Evolutionary conservation across 495 filamentous ascomycete genomes (phyloP).

Genomic region (Talaromyces thailandensis): DNA sequence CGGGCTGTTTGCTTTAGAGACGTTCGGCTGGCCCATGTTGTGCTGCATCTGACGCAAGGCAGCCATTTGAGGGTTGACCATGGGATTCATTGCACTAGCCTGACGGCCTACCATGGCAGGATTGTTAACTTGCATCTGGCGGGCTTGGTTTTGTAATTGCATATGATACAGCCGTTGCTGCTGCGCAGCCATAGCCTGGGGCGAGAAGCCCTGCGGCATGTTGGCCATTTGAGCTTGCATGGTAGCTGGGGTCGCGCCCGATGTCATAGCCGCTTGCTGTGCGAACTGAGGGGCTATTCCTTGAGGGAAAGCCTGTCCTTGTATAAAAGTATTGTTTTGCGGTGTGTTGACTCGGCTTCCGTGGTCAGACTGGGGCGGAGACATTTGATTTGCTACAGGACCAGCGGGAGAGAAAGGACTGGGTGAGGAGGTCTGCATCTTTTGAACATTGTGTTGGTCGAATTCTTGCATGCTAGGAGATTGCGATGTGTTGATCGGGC

Average conservation of each 20-base stretch:
- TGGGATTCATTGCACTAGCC: slow-evolving; percentile 30
- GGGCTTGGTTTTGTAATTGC: slow-evolving; percentile 51
- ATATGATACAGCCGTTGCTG: slow-evolving; percentile 45
- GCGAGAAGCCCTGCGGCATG: slow-evolving; percentile 40
- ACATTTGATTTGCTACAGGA: slow-evolving; percentile 67
- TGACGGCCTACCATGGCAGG: slow-evolving; percentile 33
- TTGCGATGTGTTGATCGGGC: slow-evolving; percentile 72
- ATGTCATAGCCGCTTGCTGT: slow-evolving; percentile 28
- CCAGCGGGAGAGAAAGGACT: slow-evolving; percentile 80
- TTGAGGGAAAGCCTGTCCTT: slow-evolving; percentile 46
- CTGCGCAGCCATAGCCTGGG: slow-evolving; percentile 39
- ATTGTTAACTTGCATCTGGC: slow-evolving; percentile 56
- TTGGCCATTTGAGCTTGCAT: slow-evolving; percentile 33
- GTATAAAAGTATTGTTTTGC: slow-evolving; percentile 59
- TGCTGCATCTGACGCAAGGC: slow-evolving; percentile 52
- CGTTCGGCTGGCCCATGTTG: slow-evolving; percentile 47
- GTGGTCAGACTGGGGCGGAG: slow-evolving; percentile 70
- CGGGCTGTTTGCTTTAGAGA: slow-evolving; percentile 46
- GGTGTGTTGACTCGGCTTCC: slow-evolving; percentile 64
- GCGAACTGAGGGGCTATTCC: slow-evolving; percentile 51
- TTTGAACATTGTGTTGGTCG: slow-evolving; percentile 57
- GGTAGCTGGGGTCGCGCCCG: slow-evolving; percentile 21
- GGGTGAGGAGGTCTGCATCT: slow-evolving; percentile 83
- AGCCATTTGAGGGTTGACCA: slow-evolving; percentile 40
- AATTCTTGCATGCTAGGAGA: slow-evolving; percentile 82